These are phyloP conservation scores for Eucalyptus regnans DNA, from an alignment of 345 rosid genomes.

Conservation along the genomic window DNA sequence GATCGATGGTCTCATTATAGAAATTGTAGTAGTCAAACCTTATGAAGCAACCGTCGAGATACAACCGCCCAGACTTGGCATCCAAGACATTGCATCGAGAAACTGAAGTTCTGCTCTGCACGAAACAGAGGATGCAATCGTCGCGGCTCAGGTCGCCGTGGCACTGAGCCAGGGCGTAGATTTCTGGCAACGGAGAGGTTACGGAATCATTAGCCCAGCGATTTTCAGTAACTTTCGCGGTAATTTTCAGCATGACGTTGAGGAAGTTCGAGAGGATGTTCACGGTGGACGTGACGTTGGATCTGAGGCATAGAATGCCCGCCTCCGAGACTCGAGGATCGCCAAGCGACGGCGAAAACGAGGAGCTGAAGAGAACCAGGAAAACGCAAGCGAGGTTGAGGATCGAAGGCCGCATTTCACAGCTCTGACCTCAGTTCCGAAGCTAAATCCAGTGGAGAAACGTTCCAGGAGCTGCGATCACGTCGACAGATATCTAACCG, in stretches of 20 bases:
- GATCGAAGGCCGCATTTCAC: background rate
- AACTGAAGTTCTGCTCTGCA: slow-evolving; percentile 27
- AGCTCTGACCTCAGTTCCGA: background rate
- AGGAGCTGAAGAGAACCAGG: background rate
- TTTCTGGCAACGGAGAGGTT: background rate
- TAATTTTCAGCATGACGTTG: slow-evolving; percentile 25
- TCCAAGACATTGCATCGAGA: slow-evolving; percentile 39
- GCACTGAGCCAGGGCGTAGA: slow-evolving; percentile 46
- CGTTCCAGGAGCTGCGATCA: background rate
- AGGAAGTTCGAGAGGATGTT: slow-evolving; percentile 23
- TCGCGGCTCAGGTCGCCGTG: slow-evolving; percentile 44
- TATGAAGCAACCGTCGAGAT: slow-evolving; percentile 57
- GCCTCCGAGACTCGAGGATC: slow-evolving; percentile 31
- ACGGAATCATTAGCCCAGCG: slow-evolving; percentile 25
- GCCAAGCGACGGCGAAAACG: background rate
- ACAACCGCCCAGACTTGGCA: slow-evolving; percentile 26
- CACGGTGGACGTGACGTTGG: background rate
- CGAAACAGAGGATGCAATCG: slow-evolving; percentile 57
- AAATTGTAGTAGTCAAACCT: slow-evolving; percentile 46
- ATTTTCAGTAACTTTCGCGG: background rate
- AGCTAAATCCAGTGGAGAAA: background rate
- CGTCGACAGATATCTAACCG: background rate
- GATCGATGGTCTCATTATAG: slow-evolving; percentile 24
- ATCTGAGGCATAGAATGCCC: slow-evolving; percentile 21
- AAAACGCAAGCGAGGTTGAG: background rate